Evolutionary conservation across 2,329 filamentous ascomycete species (phyloP).

Genomic region (Neurospora sp.): DNA sequence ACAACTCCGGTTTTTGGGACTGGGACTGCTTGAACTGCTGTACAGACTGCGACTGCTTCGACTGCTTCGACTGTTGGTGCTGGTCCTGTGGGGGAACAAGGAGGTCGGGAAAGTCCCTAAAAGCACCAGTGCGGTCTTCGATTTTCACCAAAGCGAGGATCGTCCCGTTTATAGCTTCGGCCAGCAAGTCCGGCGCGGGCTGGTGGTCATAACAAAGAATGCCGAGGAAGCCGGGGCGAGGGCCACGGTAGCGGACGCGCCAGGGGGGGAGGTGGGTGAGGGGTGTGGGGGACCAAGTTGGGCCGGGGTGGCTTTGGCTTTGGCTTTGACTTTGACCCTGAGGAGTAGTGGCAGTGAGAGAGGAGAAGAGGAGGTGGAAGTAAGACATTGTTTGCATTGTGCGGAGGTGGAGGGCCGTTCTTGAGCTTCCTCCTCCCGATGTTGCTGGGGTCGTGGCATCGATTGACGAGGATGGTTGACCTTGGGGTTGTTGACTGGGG

Average conservation of each 20-base stretch:
- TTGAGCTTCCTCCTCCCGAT: slow-evolving; percentile 28
- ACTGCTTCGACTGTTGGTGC: neutral
- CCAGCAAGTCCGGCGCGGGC: slow-evolving; percentile 46
- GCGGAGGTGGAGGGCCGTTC: slow-evolving; percentile 56
- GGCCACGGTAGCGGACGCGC: slow-evolving; percentile 49
- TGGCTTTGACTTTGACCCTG: neutral
- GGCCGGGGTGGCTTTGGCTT: slow-evolving; percentile 5
- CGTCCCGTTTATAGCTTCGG: slow-evolving; percentile 60
- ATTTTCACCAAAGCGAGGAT: slow-evolving; percentile 57
- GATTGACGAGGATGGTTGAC: neutral
- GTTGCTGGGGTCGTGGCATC: slow-evolving; percentile 29
- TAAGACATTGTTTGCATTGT: slow-evolving; percentile 75
- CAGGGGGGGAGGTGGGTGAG: slow-evolving; percentile 50
- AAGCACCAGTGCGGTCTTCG: slow-evolving; percentile 39
- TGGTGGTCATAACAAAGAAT: slow-evolving; percentile 60
- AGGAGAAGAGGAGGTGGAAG: slow-evolving; percentile 45
- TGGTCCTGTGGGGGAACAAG: neutral
- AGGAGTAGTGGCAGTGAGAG: too few species aligned
- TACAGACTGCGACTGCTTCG: neutral
- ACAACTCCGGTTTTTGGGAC: neutral
- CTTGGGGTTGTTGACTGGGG: slow-evolving; percentile 38
- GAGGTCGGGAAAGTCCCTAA: slow-evolving; percentile 25
- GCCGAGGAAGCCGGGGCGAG: slow-evolving; percentile 46
- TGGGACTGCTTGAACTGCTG: neutral
- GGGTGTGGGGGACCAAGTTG: slow-evolving; percentile 42